Evolutionary conservation across 495 filamentous ascomycete species (phyloP).

Genomic region (Neurospora tetrasperma): DNA sequence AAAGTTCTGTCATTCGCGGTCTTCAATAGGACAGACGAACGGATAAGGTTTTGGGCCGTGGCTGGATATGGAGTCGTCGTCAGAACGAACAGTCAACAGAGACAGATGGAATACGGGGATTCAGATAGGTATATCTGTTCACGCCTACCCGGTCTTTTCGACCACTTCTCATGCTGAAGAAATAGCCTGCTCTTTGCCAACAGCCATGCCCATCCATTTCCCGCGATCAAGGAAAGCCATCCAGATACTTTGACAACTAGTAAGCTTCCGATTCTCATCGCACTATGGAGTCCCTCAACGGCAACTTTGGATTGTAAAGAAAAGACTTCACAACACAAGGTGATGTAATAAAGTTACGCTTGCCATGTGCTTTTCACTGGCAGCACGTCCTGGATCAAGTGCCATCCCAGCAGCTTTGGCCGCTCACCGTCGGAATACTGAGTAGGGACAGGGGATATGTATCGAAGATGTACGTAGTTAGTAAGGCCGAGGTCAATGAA

Average conservation of each 20-base stretch:
- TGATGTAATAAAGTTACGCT: too few relatives aligned
- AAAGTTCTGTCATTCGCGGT: neutral
- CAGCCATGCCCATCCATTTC: neutral
- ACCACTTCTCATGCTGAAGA: neutral
- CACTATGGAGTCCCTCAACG: too few relatives aligned
- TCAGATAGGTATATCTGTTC: neutral
- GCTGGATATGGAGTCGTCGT: neutral
- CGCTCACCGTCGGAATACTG: too few relatives aligned
- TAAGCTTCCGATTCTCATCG: too few relatives aligned
- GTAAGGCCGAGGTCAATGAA: too few relatives aligned
- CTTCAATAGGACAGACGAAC: neutral
- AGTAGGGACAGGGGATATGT: too few relatives aligned
- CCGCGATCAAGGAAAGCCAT: neutral
- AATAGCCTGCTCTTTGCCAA: neutral
- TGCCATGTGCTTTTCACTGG: too few relatives aligned
- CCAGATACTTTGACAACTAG: neutral
- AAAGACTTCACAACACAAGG: too few relatives aligned
- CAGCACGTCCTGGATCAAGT: too few relatives aligned
- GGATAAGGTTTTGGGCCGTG: neutral
- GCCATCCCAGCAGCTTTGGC: too few relatives aligned
- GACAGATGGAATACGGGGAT: neutral
- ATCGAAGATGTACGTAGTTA: too few relatives aligned
- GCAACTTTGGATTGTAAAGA: neutral
- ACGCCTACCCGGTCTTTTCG: neutral
- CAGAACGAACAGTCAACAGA: neutral